Evolutionary conservation across 2,329 filamentous ascomycete genomes (phyloP), one percentile per base, ranked within the genome.

Genomic region (Alternaria infectoria): DNA sequence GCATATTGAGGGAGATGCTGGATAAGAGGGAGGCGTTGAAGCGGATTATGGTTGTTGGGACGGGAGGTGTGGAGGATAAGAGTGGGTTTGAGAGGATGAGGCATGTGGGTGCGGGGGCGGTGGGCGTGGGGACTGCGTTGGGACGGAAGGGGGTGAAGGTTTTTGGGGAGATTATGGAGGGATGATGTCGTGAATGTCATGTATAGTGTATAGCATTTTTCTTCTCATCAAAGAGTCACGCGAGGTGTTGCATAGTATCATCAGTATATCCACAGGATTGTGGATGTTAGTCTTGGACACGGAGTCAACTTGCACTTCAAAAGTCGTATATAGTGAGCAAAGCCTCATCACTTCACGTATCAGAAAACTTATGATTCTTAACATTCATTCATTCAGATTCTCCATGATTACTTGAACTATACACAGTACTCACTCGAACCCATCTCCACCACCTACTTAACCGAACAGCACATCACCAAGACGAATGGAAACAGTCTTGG

Each of bases 31-130:
- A 81, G 0, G 62, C 77, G 59, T 77, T 92, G 51, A 77, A 77
- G 10, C 81, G 85, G n/a, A 82, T 94, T 23, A 81, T 82, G 15
- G 83, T 94, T 28, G 88, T 94, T 59, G 92, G 92, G 0, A 86
- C 92, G 0, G 92, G 92, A 1, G 92, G 92, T 2, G 91, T 94
- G 2, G 81, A 84, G 23, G 90, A 93, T 74, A 81, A 79, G 0
- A 83, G 79, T 3, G 90, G 90, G 1, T 92, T 85, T 69, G 78
- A 80, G 59, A 83, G 91, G 66, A 93, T 93, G 47, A 84, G 82
- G 67, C 80, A 78, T 7, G 91, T 87, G 0, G 91, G 91, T 0
- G 91, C 91, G 0, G 81, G 74, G 21, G 88, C 87, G 0, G 90
- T 93, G 0, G 91, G 86, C 0, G 85, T 78, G 5, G 91, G 88